Evolutionary conservation across 2,329 filamentous ascomycete species (phyloP), one percentile per base, ranked within the genome.

Genomic region (Incumbomyces lentus): DNA sequence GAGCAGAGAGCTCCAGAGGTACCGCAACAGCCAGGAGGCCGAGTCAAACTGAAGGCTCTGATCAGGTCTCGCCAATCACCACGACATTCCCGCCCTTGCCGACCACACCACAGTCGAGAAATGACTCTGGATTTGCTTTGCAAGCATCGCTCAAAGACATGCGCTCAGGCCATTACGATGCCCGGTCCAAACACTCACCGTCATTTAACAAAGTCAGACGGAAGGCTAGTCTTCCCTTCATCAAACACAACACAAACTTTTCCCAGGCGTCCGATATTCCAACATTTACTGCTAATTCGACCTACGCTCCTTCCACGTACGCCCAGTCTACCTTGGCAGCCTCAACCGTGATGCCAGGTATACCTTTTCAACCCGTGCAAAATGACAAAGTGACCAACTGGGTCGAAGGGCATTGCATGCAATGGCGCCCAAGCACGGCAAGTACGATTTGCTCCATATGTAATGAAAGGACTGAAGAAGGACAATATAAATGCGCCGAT

Each of bases 141-240:
- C 82, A 89, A 52, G 80, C 85, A 14, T 94, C 86, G 3, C 71
- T 98, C 48, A 81, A 88, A 29, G 92, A 96, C 67, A 98, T 96
- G 70, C 79, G 90, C 43, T 96, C 92, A 2, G 89, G 86, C 1
- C 87, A 95, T 62, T 95, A 96, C 56, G 85, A 92, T 58, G 79
- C 83, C 47, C 66, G 72, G 54, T 84, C 84, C n/a, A 79, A 89
- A 49, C 79, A 90, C 54, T 38, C 32, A 32, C 41, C 30, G 11
- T 47, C 51, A 13, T 12, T 39, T 16, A 17, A 38, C 10, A 35
- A 40, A 17, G 55, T 66, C 47, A 49, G 51, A 68, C 75, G 40
- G 70, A 76, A 56, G 70, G 68, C 84, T 4, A 86, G 78, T 61
- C 68, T 82, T 29, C 86, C 88, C 3, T 88, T 90, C 66, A 71